Conservation (phyloP, 805 yeast species). For the Wickerhamomyces sydowiorum region DNA sequence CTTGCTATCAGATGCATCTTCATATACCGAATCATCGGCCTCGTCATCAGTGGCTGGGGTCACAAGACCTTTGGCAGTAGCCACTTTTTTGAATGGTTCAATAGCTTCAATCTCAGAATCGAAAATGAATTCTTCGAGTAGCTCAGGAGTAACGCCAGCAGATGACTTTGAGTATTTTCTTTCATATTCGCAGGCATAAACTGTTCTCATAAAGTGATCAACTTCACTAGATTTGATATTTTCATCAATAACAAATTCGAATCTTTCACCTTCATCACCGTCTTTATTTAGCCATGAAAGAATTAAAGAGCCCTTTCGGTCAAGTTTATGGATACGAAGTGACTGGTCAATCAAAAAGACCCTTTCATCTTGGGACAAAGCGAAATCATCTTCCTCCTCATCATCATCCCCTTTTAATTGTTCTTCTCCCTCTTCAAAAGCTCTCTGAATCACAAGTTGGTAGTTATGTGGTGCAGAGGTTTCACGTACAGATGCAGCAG, state of each 20-base stretch:
- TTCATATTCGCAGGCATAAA: conserved; percentile 71
- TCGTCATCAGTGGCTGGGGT: conserved; percentile 9
- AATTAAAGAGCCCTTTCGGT: conserved; percentile 47
- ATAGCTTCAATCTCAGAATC: conserved; percentile 22
- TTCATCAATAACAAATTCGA: conserved; percentile 61
- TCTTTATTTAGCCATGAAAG: conserved; percentile 77
- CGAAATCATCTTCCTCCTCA: conserved; percentile 31
- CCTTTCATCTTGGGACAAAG: conserved; percentile 55
- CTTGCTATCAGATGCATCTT: conserved; percentile 23
- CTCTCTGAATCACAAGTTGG: conserved; percentile 66
- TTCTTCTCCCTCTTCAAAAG: conserved; percentile 63
- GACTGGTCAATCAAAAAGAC: conserved; percentile 59
- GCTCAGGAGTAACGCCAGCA: conserved; percentile 35
- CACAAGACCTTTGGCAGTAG: neutral
- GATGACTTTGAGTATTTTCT: conserved; percentile 59
- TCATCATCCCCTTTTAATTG: conserved; percentile 45
- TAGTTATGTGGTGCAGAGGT: conserved; percentile 62
- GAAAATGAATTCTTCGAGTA: conserved; percentile 53
- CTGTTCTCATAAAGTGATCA: conserved; percentile 54
- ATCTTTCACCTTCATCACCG: conserved; percentile 83
- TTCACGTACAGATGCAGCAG: conserved; percentile 64
- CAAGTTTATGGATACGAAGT: conserved; percentile 49
- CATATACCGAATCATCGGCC: conserved; percentile 25
- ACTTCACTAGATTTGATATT: conserved; percentile 43
- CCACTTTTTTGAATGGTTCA: neutral